Evolutionary conservation across 257 asterid species (phyloP).

Genomic region (Lavandula angustifolia): DNA sequence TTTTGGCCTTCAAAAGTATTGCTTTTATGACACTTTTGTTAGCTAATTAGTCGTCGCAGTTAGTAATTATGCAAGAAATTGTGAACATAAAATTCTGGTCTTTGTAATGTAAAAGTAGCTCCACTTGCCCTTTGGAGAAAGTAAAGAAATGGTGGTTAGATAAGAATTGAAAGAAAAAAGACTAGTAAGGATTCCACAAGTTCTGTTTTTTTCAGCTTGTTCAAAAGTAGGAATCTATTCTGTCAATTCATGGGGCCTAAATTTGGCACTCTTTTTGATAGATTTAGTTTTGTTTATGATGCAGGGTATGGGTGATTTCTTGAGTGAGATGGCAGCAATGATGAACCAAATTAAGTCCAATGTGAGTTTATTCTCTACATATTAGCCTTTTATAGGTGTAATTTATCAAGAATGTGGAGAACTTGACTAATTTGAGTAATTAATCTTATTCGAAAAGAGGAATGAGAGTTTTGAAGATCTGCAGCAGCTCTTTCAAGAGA

Average conservation of each 20-base stretch:
- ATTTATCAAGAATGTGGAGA: neutral
- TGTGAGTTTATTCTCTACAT: constrained; percentile 40
- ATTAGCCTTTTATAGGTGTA: neutral
- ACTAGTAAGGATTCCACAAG: neutral
- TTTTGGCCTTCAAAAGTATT: neutral
- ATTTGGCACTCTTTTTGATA: neutral
- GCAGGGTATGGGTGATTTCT: constrained; percentile 86
- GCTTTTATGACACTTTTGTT: neutral
- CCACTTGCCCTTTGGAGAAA: constrained; percentile 1
- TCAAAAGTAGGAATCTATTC: neutral
- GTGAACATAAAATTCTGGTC: neutral
- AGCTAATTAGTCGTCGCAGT: neutral
- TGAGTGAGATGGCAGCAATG: constrained; percentile 75
- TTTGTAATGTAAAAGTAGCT: neutral
- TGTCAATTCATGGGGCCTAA: too few species aligned
- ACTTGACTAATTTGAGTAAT: constrained; percentile 11
- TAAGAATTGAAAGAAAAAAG: neutral
- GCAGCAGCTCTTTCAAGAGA: constrained; percentile 58
- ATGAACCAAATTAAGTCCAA: constrained; percentile 56
- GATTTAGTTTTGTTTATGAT: neutral
- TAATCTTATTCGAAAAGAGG: constrained; percentile 41
- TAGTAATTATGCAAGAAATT: neutral
- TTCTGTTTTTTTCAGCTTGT: constrained; percentile 1
- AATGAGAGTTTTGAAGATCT: constrained; percentile 62
- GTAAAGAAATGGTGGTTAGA: constrained; percentile 8